Evolutionary conservation across 192 early-diverging fungal genomes (phyloP), one percentile per base, ranked within the genome.

Genomic region (Lobosporangium transversale): DNA sequence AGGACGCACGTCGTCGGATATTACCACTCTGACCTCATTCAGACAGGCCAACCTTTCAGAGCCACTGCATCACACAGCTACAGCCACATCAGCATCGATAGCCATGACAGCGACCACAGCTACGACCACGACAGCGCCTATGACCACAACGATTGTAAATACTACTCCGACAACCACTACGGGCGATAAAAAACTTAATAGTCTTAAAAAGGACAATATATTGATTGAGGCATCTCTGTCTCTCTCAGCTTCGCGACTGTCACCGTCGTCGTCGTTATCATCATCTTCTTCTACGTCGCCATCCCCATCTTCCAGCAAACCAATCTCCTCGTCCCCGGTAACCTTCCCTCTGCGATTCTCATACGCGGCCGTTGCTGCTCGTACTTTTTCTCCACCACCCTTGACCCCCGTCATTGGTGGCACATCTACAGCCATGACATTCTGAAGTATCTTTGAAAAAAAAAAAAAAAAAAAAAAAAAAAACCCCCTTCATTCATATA

Each of bases 1-100:
- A 44, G 24, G 51, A 56, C 23, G 60, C 31, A 54, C 29, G 47
- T 18, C 58, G 26, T 7, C 23, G 37, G 37, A 65, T 23, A 4
- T 59, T 11, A 62, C 42, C 30, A 50, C 73, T 9, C 48, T 76
- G 58, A 76, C 73, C 14, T 76, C 73, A 20, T 76, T 76, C 48
- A 50, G 40, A 3, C 73, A 76, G 47, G 65, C 47, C 48, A 76
- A 76, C 26, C 66, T 67, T 43, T 65, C 73, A 1, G 73, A 76
- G 27, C 73, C 73, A 5, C 55, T 63, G 2, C n/a, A 27, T 2
- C 57, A 14, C 8, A n/a, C n/a, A n/a, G n/a, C 62, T 14, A 43
- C 62, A 5, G 21, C 49, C 21, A n/a, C 53, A 54, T 42, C 29
- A 14, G 6, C 33, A 5, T n/a, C 21, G 23, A 7, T 27, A 3